A percentile compares a stretch with the other conserved stretches of the same genome.
These are phyloP conservation scores for Ceratobasidium sp. DNA, from an alignment of 1,284 basidiomycete genomes.

Conservation along the genomic window DNA sequence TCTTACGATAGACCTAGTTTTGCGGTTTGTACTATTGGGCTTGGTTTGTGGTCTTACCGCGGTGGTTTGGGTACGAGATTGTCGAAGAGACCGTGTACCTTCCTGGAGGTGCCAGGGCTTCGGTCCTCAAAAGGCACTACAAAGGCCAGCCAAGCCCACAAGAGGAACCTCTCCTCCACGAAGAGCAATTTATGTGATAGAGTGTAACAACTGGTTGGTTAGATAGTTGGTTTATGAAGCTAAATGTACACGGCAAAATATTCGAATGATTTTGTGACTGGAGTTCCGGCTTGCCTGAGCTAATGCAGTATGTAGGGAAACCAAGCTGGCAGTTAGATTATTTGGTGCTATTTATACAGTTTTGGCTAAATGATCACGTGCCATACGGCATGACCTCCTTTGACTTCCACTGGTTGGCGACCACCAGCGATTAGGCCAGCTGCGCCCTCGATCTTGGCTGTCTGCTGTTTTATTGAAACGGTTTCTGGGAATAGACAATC, in stretches of 20 bases:
- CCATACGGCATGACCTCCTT: neutral
- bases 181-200: neutral
- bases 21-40: constrained; percentile 57
- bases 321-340: too few relatives aligned
- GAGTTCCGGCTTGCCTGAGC: too few relatives aligned
- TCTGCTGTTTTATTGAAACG: neutral
- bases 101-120: constrained; percentile 52
- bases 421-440: neutral
- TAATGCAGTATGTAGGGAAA: too few relatives aligned
- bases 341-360: too few relatives aligned
- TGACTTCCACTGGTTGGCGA: neutral
- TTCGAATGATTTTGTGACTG: too few relatives aligned
- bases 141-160: neutral
- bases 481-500: constrained; percentile 36
- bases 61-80: constrained; percentile 55
- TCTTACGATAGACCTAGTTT: constrained; percentile 17
- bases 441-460: neutral
- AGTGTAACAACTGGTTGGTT: neutral
- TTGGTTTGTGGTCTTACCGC: constrained; percentile 57
- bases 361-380: neutral
- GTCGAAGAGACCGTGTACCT: constrained; percentile 54
- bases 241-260: too few relatives aligned
- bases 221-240: too few relatives aligned
- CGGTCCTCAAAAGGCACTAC: constrained; percentile 1
- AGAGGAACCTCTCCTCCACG: constrained; percentile 8